Conservation (phyloP, 805 yeast species). For the Ogataea paradorogensis region DNA sequence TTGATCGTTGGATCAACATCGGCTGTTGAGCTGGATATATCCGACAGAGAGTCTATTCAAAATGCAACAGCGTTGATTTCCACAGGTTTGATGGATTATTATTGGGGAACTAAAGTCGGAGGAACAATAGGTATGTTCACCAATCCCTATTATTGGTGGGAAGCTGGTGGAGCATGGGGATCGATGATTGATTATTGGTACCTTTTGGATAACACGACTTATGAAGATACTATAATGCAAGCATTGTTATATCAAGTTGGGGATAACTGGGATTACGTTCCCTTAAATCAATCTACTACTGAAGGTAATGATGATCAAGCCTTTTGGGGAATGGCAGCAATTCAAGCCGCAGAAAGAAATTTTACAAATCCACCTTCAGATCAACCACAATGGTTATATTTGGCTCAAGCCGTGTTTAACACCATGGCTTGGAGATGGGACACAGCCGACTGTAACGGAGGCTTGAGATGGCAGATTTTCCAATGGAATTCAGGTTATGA, state of each 20-base stretch:
- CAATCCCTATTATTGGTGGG: slow-evolving; percentile 97
- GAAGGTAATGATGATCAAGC: slow-evolving; percentile 99
- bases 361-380: slow-evolving; percentile 64
- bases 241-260: slow-evolving; percentile 76
- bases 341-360: slow-evolving; percentile 89
- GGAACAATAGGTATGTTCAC: slow-evolving; percentile 85
- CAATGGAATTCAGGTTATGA: slow-evolving; percentile 92
- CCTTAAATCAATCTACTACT: slow-evolving; percentile 81
- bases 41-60: slow-evolving; percentile 43
- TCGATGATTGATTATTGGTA: slow-evolving; percentile 74
- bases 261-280: slow-evolving; percentile 73
- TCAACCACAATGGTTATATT: slow-evolving; percentile 72
- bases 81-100: slow-evolving; percentile 66
- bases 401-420: slow-evolving; percentile 88
- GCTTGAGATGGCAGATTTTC: slow-evolving; percentile 95
- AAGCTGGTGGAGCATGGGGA: slow-evolving; percentile 96
- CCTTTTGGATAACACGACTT: slow-evolving; percentile 68
- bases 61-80: slow-evolving; percentile 51
- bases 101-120: slow-evolving; percentile 61
- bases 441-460: slow-evolving; percentile 68
- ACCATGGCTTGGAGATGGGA: slow-evolving; percentile 94
- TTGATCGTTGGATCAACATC: slow-evolving; percentile 7
- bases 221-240: slow-evolving; percentile 51
- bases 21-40: slow-evolving; percentile 35
- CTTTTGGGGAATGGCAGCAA: slow-evolving; percentile 92